Conservation (phyloP, 2,329 filamentous ascomycete genomes). For the Nigrospora oryzae region DNA sequence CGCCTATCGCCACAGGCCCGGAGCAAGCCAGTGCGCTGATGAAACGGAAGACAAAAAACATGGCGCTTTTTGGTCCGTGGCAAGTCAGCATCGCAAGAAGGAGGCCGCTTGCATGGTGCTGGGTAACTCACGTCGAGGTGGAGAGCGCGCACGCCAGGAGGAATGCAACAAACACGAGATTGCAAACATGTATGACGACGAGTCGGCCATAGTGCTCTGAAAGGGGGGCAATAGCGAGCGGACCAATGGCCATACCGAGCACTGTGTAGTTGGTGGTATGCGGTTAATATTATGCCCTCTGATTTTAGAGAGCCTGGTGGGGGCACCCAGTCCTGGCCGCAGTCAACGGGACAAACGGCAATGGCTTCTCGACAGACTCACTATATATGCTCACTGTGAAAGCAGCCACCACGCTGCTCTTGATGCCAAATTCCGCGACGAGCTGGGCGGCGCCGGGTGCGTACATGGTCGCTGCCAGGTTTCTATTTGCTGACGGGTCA, state of each 20-base stretch:
- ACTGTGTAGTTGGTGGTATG: neutral
- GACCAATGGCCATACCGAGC: neutral
- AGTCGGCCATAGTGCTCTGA: neutral
- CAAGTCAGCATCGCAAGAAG: too few relatives aligned
- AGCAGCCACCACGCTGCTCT: neutral
- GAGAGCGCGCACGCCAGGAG: neutral
- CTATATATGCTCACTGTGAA: neutral
- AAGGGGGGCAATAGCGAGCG: neutral
- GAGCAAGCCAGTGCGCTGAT: constrained; percentile 19
- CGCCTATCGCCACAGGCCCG: constrained; percentile 22
- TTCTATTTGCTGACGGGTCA: neutral
- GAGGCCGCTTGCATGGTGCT: too few relatives aligned
- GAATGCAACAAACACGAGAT: neutral
- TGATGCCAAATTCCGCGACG: neutral
- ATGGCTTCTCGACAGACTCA: too few relatives aligned
- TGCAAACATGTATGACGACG: neutral
- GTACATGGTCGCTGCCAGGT: neutral
- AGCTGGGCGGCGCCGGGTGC: neutral
- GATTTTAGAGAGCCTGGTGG: too few relatives aligned
- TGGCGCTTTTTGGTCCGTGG: neutral
- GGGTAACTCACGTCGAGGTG: too few relatives aligned
- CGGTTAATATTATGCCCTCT: too few relatives aligned
- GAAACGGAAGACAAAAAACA: constrained; percentile 11
- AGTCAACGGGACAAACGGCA: too few relatives aligned
- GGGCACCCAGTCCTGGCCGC: too few relatives aligned